phyloP scores from a whole-genome alignment of 2,329 filamentous ascomycete species.

The Leptographium wingfieldii region DNA sequence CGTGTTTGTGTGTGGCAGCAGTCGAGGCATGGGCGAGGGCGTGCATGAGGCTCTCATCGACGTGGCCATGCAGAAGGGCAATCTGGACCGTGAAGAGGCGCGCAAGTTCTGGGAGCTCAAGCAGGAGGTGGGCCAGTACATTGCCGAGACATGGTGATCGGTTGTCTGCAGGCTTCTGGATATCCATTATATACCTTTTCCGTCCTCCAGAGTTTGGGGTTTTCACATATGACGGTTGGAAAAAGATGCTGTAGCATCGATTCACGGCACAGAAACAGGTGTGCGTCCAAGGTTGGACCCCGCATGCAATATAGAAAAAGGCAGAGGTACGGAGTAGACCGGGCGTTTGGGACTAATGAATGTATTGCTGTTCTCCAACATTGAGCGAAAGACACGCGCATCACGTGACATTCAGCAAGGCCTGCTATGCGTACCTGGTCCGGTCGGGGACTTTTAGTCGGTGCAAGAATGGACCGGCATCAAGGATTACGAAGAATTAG shows the following conservation, averaged over 20 bases:
- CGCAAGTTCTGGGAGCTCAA: slow-evolving; percentile 82
- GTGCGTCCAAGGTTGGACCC: not conserved
- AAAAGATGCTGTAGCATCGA: not conserved
- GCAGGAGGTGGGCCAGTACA: slow-evolving; percentile 88
- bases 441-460: no score
- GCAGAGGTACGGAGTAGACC: not conserved
- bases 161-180: not conserved
- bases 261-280: not conserved
- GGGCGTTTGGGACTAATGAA: not conserved
- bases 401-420: no score
- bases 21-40: slow-evolving; percentile 94
- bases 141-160: slow-evolving; percentile 62
- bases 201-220: not conserved
- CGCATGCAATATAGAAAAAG: not conserved
- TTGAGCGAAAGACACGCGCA: no score
- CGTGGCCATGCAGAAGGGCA: slow-evolving; percentile 86
- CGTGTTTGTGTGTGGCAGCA: slow-evolving; percentile 92
- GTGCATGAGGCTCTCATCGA: slow-evolving; percentile 80
- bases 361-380: not conserved
- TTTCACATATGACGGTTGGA: not conserved
- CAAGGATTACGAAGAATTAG: not conserved
- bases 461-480: not conserved
- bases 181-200: not conserved
- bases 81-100: slow-evolving; percentile 70
- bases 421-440: no score